These are phyloP conservation scores for Escovopsis weberi DNA, from an alignment of 2,329 filamentous ascomycete genomes.

Conservation along the genomic window DNA sequence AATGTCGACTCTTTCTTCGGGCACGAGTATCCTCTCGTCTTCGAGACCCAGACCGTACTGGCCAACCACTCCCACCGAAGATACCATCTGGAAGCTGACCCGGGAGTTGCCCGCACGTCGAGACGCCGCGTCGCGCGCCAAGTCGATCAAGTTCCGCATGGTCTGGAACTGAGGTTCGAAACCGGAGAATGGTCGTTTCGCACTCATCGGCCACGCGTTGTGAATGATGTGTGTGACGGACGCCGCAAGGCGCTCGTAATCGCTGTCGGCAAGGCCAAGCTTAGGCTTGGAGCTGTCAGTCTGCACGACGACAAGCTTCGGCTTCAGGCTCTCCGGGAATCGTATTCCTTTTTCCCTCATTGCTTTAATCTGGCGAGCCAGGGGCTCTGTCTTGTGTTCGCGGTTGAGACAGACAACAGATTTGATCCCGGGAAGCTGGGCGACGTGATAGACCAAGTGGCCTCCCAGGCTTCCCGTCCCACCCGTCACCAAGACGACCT, in stretches of 20 bases:
- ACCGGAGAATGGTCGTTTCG: conserved; percentile 14
- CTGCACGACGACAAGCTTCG: conserved; percentile 3
- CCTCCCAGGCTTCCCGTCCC: conserved; percentile 24
- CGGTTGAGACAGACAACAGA: conserved; percentile 32
- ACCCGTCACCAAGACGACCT: conserved; percentile 22
- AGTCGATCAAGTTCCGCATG: conserved; percentile 31
- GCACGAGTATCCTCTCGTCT: conserved; percentile 15
- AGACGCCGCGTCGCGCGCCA: conserved; percentile 22
- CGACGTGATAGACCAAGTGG: conserved; percentile 19
- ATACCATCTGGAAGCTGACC: conserved; percentile 26
- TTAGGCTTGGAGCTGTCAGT: conserved; percentile 23
- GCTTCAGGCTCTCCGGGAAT: neutral
- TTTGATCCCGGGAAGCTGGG: conserved; percentile 13
- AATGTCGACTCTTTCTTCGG: conserved; percentile 26
- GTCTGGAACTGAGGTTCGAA: conserved; percentile 29
- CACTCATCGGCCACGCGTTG: conserved; percentile 36
- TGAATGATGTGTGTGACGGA: conserved; percentile 35
- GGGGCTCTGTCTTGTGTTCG: neutral
- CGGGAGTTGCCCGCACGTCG: conserved; percentile 4
- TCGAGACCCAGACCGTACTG: conserved; percentile 12
- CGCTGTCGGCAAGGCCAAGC: conserved; percentile 24
- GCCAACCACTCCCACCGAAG: conserved; percentile 25
- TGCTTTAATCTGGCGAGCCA: conserved; percentile 1
- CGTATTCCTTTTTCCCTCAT: conserved; percentile 2
- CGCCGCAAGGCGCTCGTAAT: conserved; percentile 23